Evolutionary conservation across 2,329 filamentous ascomycete genomes (phyloP).

Genomic region (Dothidotthia symphoricarpi): DNA sequence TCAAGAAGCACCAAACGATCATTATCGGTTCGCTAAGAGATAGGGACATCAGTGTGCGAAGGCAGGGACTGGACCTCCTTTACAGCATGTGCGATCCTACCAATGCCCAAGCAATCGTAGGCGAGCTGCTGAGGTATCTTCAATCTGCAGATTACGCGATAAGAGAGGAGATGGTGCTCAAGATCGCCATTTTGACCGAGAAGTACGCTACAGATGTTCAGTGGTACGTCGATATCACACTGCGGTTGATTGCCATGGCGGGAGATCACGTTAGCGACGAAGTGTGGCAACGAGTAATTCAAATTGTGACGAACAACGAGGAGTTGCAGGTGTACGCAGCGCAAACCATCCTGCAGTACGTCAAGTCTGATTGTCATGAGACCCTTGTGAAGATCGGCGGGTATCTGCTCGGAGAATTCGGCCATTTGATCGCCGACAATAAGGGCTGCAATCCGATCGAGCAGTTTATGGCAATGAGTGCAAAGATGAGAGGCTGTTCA

Average conservation of each 20-base stretch:
- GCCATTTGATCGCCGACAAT: slow-evolving; percentile 91
- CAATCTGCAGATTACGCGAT: slow-evolving; percentile 98
- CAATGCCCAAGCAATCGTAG: slow-evolving; percentile 92
- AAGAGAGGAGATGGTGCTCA: slow-evolving; percentile 97
- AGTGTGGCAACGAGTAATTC: slow-evolving; percentile 97
- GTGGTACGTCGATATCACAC: slow-evolving; percentile 98
- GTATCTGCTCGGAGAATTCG: slow-evolving; percentile 94
- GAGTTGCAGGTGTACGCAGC: slow-evolving; percentile 96
- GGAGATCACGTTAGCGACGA: slow-evolving; percentile 98
- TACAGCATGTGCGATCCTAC: slow-evolving; percentile 99
- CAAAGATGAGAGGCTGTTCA: slow-evolving; percentile 85
- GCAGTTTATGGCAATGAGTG: slow-evolving; percentile 88
- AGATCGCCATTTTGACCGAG: slow-evolving; percentile 96
- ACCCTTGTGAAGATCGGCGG: slow-evolving; percentile 97
- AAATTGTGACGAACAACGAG: slow-evolving; percentile 99
- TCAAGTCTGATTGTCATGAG: slow-evolving; percentile 95
- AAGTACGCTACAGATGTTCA: slow-evolving; percentile 98
- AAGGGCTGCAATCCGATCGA: slow-evolving; percentile 93
- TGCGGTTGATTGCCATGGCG: slow-evolving; percentile 91
- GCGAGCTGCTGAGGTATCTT: slow-evolving; percentile 88
- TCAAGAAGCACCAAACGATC: slow-evolving; percentile 96
- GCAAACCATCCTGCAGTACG: slow-evolving; percentile 85
- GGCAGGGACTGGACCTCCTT: slow-evolving; percentile 90
- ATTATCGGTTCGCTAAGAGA: slow-evolving; percentile 94
- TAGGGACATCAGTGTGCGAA: slow-evolving; percentile 91